phyloP scores from a whole-genome alignment of 1,284 basidiomycete species.

The Tilletia setariae region DNA sequence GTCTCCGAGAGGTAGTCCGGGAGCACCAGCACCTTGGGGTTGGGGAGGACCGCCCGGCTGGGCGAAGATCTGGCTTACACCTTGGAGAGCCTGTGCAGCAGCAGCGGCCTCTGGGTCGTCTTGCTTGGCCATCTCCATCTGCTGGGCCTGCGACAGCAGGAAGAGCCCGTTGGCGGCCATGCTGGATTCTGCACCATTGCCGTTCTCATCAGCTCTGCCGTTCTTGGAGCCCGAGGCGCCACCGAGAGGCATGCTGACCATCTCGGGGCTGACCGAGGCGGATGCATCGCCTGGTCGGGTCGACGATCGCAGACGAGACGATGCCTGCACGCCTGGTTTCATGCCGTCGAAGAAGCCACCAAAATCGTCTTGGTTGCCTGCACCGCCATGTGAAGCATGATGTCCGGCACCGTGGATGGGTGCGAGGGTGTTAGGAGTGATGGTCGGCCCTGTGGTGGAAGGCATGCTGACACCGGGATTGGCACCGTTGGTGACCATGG shows the following conservation, averaged over 20 bases:
- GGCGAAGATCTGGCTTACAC: constrained; percentile 18
- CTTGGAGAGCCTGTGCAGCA: constrained; percentile 14
- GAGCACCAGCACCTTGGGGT: constrained; percentile 17
- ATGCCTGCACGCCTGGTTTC: constrained; percentile 15
- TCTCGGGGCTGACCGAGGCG: constrained; percentile 31
- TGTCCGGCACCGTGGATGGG: constrained; percentile 32
- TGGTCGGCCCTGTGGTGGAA: constrained; percentile 54
- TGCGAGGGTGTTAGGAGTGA: constrained; percentile 75
- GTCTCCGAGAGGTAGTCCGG: constrained; percentile 20
- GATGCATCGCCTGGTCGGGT: constrained; percentile 10
- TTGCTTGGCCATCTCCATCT: constrained; percentile 83
- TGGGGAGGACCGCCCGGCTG: constrained; percentile 20
- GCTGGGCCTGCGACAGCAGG: constrained; percentile 85
- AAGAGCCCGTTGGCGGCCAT: constrained; percentile 84
- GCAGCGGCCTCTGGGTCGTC: constrained; percentile 63
- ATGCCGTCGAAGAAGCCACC: constrained; percentile 26
- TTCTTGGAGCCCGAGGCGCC: constrained; percentile 10
- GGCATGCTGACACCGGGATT: constrained; percentile 19
- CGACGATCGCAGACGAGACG: constrained; percentile 16
- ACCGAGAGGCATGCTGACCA: constrained; percentile 28
- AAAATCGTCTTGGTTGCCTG: constrained; percentile 18
- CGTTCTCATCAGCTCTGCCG: constrained; percentile 58
- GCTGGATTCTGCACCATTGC: constrained; percentile 28
- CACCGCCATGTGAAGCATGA: not conserved
- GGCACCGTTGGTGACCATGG: constrained; percentile 69